These are phyloP conservation scores for Favolaschia claudopus DNA, from an alignment of 768 basidiomycete species.

Conservation along the genomic window DNA sequence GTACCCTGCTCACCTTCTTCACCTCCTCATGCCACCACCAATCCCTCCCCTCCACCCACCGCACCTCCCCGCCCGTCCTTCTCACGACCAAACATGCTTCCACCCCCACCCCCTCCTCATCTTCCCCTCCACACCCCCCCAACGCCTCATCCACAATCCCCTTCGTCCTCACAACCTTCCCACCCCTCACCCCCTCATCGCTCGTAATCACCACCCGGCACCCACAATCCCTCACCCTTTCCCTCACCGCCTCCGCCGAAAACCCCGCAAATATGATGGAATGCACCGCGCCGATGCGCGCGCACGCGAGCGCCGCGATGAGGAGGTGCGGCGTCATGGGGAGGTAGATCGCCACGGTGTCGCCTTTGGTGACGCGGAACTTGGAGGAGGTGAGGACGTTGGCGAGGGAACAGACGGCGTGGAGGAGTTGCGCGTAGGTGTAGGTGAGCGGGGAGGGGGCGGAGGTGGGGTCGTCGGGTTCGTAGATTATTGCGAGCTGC, in stretches of 20 bases:
- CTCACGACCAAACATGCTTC: conserved; percentile 91
- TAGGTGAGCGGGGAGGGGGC: conserved; percentile 80
- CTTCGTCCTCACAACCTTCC: conserved; percentile 94
- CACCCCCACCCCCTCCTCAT: conserved; percentile 82
- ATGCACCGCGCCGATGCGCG: conserved; percentile 95
- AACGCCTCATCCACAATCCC: conserved; percentile 93
- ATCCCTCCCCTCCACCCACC: conserved; percentile 86
- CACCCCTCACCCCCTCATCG: conserved; percentile 93
- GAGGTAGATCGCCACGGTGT: conserved; percentile 91
- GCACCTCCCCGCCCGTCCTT: conserved; percentile 84
- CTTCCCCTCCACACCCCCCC: no score
- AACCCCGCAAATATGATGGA: conserved; percentile 99
- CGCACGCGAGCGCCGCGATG: conserved; percentile 96
- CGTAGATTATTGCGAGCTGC: conserved; percentile 98
- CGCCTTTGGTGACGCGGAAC: conserved; percentile 93
- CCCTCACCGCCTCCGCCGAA: conserved; percentile 91
- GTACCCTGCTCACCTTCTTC: conserved; percentile 61
- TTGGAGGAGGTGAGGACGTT: conserved; percentile 86
- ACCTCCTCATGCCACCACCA: conserved; percentile 97
- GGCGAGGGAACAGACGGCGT: conserved; percentile 87
- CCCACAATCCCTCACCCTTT: conserved; percentile 91
- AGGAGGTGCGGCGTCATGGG: conserved; percentile 97
- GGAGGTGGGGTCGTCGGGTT: conserved; percentile 92
- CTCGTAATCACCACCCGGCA: conserved; percentile 93
- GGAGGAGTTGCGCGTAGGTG: conserved; percentile 85